Evolutionary conservation across 345 rosid species (phyloP), one percentile per base, ranked within the genome.

Genomic region (Salix caprea): DNA sequence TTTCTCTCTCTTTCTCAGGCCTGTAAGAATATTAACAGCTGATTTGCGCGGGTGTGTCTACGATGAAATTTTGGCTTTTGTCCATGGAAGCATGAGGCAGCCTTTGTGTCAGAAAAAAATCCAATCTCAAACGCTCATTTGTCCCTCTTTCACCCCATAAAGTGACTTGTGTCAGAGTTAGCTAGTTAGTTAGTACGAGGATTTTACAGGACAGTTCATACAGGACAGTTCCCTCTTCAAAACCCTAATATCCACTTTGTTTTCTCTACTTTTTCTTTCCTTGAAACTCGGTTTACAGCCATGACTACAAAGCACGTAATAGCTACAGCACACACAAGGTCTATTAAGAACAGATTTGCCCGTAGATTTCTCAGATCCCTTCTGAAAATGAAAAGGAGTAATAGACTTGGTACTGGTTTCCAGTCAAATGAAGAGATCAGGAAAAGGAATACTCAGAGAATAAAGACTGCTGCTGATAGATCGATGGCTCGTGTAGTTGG

Each of bases 101-200:
- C 75, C 65, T 69, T 77, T 78, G 70, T 85, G 85, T 82, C 85
- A 80, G 84, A 82, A 82, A 65, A 75, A 78, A 78, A 80, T 79
- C 82, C 72, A 78, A 75, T 65, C 74, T 61, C 28, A 30, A 64
- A 28, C 8, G 37, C 79, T 76, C 74, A 14, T 24, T 71, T 66
- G 56, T 44, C 79, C 46, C 46, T 67, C 70, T 28, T 72, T 42
- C 75, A 58, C 16, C 42, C 26, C 42, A 32, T 19, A 69, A 69
- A 26, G 61, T 56, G 42, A 65, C 69, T 56, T 72, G 71, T 80
- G 71, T 65, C 76, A 75, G 79, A 70, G 75, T 66, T 70, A 4
- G 34, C 34, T 32, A 26, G 75, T 70, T 60, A 10, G 71, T 70
- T 60, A n/a, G 71, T 74, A 48, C 78, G 36, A 68, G 67, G 67